Evolutionary conservation across 306 rosid species (phyloP), one percentile per base, ranked within the genome.

Genomic region (Castanea mollissima): DNA sequence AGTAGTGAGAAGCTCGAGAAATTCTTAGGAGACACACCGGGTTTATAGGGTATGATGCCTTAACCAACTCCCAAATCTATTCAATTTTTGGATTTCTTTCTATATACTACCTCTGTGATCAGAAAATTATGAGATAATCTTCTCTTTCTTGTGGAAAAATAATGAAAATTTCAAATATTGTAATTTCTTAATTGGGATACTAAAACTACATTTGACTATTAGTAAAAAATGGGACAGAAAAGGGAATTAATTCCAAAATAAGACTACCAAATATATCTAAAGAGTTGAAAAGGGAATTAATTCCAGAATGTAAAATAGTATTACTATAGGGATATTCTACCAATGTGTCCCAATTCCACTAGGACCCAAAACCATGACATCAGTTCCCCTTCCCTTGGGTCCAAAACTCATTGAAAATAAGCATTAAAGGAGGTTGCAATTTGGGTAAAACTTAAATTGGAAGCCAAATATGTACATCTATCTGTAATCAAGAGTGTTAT

Each of bases 11-110:
- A 65, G n/a, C 20, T 46, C 35, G 29, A 54, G 62, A 51, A 52
- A 52, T 34, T 11, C 57, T 14, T 11, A 52, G 68, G 68, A 63
- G 25, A 63, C n/a, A 54, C 12, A 11, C 29, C 21, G 20, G 5
- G 14, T 25, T 67, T 67, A 77, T 67, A 67, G 80, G 74, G 74
- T 23, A 29, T 11, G 49, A 49, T 25, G 63, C 25, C 54, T 46
- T 63, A 62, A 60, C 74, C 74, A 67, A 65, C 55, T 46, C 5
- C 7, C 3, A 29, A 76, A 69, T 68, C 46, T 34, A 32, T 13
- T 49, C 14, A 63, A 51, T 52, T 54, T 27, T 67, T 21, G 3
- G 8, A 54, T 32, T 51, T 63, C 10, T 64, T 67, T 52, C 74
- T 16, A 54, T 67, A 54, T 54, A 67, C 68, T 41, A 10, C 32